phyloP scores from a whole-genome alignment of 2,329 filamentous ascomycete genomes.

The Akanthomyces uredinophilus region DNA sequence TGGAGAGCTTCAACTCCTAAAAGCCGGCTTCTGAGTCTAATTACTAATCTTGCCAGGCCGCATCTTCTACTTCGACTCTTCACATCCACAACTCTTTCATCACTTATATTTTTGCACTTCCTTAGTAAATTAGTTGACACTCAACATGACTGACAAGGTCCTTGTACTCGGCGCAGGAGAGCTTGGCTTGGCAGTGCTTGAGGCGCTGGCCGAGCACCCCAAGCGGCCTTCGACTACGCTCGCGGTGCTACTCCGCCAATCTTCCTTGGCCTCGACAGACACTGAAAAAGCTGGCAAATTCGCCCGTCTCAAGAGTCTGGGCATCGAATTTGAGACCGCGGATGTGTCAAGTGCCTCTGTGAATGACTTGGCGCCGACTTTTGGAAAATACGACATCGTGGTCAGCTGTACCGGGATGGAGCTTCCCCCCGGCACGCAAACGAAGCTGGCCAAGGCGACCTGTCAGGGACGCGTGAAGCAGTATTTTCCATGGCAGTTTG shows the following conservation, averaged over 20 bases:
- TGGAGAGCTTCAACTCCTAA: not conserved
- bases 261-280: conserved; percentile 36
- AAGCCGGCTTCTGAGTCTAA: not conserved
- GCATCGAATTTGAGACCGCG: conserved; percentile 37
- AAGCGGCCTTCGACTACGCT: conserved; percentile 33
- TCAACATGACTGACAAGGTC: conserved; percentile 26
- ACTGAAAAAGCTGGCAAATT: conserved; percentile 29
- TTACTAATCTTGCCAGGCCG: not conserved
- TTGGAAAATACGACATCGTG: conserved; percentile 46
- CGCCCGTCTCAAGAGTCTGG: conserved; percentile 30
- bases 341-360: conserved; percentile 38
- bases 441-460: conserved; percentile 52
- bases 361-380: conserved; percentile 35
- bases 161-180: conserved; percentile 64
- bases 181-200: conserved; percentile 53
- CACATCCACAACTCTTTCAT: too few relatives aligned
- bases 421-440: conserved; percentile 48
- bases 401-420: conserved; percentile 59
- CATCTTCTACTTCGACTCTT: not conserved
- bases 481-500: conserved; percentile 70
- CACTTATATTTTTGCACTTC: not conserved
- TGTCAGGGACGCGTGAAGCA: conserved; percentile 43
- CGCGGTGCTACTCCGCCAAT: conserved; percentile 49
- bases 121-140: not conserved
- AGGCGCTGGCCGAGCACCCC: conserved; percentile 44